phyloP scores from a whole-genome alignment of 1,284 basidiomycete genomes.

The Cryptococcus maquisensis region DNA sequence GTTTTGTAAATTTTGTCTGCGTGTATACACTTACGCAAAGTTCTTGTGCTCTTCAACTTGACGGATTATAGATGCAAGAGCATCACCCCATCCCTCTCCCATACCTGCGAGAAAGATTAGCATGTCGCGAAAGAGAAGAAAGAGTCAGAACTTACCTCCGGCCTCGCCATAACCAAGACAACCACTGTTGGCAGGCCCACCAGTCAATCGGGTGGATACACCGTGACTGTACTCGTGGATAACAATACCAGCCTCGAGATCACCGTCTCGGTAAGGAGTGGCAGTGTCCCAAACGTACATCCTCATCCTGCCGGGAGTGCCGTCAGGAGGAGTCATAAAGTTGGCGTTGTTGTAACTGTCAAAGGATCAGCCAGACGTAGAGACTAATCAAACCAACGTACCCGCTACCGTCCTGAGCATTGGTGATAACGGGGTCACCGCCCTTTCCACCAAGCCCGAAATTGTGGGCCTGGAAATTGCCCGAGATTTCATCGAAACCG shows the following conservation, averaged over 20 bases:
- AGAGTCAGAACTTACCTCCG: slow-evolving; percentile 53
- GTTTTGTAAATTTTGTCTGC: slow-evolving; percentile 8
- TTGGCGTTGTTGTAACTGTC: slow-evolving; percentile 56
- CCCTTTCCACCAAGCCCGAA: slow-evolving; percentile 82
- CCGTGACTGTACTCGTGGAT: slow-evolving; percentile 87
- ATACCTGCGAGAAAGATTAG: slow-evolving; percentile 53
- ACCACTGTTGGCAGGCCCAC: slow-evolving; percentile 86
- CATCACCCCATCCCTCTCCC: slow-evolving; percentile 75
- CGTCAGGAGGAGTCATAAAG: slow-evolving; percentile 55
- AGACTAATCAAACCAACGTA: slow-evolving; percentile 45
- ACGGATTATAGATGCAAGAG: slow-evolving; percentile 77
- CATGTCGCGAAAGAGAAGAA: no score
- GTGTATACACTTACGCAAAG: slow-evolving; percentile 17
- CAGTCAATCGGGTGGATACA: slow-evolving; percentile 86
- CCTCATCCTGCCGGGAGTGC: slow-evolving; percentile 79
- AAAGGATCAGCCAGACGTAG: no score
- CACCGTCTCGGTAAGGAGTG: slow-evolving; percentile 85
- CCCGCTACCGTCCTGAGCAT: slow-evolving; percentile 89
- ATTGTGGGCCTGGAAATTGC: slow-evolving; percentile 98
- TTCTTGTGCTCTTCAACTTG: slow-evolving; percentile 64
- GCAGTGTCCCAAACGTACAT: slow-evolving; percentile 97
- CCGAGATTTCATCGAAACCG: slow-evolving; percentile 80
- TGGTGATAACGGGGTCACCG: slow-evolving; percentile 85
- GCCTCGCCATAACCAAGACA: slow-evolving; percentile 94
- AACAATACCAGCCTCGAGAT: slow-evolving; percentile 89